Conservation (phyloP, 2,329 filamentous ascomycete genomes). For the Ramichloridium luteum region DNA sequence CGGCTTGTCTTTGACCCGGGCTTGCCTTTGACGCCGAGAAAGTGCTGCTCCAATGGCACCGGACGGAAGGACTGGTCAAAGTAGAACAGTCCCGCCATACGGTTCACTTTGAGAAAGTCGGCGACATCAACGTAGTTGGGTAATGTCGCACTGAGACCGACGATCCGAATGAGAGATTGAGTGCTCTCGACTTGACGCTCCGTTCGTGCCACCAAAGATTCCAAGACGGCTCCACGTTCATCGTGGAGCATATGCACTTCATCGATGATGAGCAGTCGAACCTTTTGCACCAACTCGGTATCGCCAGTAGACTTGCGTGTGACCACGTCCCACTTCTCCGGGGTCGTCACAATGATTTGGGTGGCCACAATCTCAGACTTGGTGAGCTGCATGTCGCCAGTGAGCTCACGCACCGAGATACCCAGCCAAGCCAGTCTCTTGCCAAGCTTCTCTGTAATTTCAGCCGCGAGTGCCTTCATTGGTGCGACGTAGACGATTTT, state of each 20-base stretch:
- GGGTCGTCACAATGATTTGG: conserved; percentile 96
- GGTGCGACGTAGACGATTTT: conserved; percentile 98
- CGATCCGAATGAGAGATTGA: conserved; percentile 89
- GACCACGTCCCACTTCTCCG: conserved; percentile 98
- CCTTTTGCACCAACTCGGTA: conserved; percentile 94
- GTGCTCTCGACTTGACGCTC: conserved; percentile 96
- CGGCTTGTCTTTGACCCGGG: conserved; percentile 65
- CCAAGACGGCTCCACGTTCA: conserved; percentile 87
- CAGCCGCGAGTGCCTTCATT: conserved; percentile 95
- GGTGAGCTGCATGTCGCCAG: conserved; percentile 96
- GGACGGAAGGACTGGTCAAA: conserved; percentile 94
- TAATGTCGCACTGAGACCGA: conserved; percentile 87
- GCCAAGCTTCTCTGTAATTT: conserved; percentile 88
- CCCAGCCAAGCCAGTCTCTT: conserved; percentile 89
- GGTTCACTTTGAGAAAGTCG: conserved; percentile 93
- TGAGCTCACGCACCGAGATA: conserved; percentile 82
- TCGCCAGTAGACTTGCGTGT: conserved; percentile 95
- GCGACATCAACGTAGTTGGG: conserved; percentile 96
- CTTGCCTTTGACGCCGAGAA: conserved; percentile 91
- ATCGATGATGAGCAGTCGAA: conserved; percentile 89
- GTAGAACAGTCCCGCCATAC: conserved; percentile 85
- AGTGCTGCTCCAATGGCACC: conserved; percentile 92
- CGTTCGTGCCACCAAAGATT: conserved; percentile 88
- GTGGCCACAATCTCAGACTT: conserved; percentile 93
- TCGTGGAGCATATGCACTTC: conserved; percentile 99